Base-by-base conservation (phyloP, 2,329 filamentous ascomycete genomes). In the Cladosporium sp. region DNA sequence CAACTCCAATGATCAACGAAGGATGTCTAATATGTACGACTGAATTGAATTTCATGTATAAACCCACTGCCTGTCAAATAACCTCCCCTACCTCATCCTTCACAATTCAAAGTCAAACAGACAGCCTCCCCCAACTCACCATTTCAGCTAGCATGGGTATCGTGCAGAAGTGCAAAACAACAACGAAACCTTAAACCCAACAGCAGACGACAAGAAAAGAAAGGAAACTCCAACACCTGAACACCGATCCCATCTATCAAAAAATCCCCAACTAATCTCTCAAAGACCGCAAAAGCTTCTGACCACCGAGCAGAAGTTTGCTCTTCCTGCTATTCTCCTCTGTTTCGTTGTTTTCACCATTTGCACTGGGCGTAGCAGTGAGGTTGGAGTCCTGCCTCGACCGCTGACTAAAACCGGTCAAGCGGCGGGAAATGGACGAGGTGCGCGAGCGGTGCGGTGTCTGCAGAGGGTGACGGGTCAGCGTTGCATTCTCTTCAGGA, bases 271-370 rank as follows among this genome's bases (percentile, higher is more conserved):
- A 38, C 18, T 57, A 59, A 51, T 67, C 64, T 36, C 63, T 56
- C 52, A 73, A 58, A 32, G 64, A 64, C 32, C 67, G 61, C 29
- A 73, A 54, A 32, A 73, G 60, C 56, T 70, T 73, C 59, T 72
- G 71, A 22, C 70, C 68, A 7, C 71, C 70, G 2, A 73, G 58
- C 47, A 70, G 52, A n/a, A 73, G 55, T 43, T 70, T 68, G 45
- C 64, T 68, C 56, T 71, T 73, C 48, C 67, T 56, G 55, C 64
- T 68, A 42, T 58, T 63, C 40, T 70, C 67, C 8, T 70, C 65
- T 3, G 54, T 45, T 13, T 58, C 58, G 15, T 66, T 64, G 17
- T 58, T 63, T 15, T 9, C 22, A 27, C 22, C 22, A 2, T 44
- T 52, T 12, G 24, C 45, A 20, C 55, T 56, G 12, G 41, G 12